Evolutionary conservation across 169 alveolate species (phyloP).

Genomic region (Toxoplasma gondii): DNA sequence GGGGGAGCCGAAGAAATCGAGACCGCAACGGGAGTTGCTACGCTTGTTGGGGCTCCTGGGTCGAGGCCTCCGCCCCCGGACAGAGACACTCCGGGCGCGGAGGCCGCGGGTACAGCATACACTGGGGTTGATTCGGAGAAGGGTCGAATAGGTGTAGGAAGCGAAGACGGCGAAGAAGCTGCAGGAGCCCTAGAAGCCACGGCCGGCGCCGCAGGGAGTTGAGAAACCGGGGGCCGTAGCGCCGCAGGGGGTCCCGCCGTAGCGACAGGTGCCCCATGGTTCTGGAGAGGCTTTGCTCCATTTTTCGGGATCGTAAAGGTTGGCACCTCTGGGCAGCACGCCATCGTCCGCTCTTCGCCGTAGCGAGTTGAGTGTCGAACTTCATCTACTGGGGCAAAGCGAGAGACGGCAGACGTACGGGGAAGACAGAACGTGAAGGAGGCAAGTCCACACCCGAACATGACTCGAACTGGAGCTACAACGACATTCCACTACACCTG

Average conservation of each 20-base stretch:
- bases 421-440: too few species aligned
- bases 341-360: neutral
- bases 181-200: neutral
- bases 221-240: neutral
- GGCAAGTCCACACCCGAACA: too few species aligned
- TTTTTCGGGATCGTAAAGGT: neutral
- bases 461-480: too few species aligned
- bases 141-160: neutral
- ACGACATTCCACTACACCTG: too few species aligned
- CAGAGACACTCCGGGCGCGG: neutral
- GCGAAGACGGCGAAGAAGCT: neutral
- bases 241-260: neutral
- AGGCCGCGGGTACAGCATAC: neutral
- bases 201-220: neutral
- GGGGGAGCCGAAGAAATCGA: neutral
- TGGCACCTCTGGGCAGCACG: neutral
- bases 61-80: neutral
- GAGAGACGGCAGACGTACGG: neutral
- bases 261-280: neutral
- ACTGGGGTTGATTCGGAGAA: neutral
- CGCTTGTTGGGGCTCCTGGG: neutral
- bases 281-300: neutral
- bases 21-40: neutral
- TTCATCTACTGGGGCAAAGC: neutral
- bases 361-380: neutral